Evolutionary conservation across 176 grass and related monocot genomes (phyloP), one percentile per base, ranked within the genome.

Genomic region (Urochloa ruziziensis): DNA sequence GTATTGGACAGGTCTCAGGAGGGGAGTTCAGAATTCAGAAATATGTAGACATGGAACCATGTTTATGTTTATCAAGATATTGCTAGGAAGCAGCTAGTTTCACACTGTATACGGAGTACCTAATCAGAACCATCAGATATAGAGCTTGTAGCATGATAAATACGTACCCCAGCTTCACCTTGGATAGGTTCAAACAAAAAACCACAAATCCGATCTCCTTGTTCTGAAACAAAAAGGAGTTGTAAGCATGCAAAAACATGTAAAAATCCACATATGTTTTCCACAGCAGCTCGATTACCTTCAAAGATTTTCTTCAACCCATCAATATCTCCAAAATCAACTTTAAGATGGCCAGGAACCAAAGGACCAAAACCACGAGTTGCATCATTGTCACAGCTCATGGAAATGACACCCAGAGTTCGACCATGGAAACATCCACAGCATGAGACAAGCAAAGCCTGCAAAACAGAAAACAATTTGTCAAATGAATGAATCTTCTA

Each of bases 161-260:
- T 59, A 80, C 85, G 24, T 95, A 98, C 96, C 85, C 96, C 96
- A 67, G 96, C 96, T 86, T 98, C 96, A 84, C 96, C 96, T 94
- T 98, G 96, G 77, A 98, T 95, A 58, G 96, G 96, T 91, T 98
- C 96, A 80, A 98, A 98, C 46, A 98, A 56, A 95, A 98, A 98
- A 24, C 91, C 87, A 5, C 96, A 98, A 70, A 98, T 92, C 57
- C 21, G 63, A 74, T 90, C 89, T 66, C 93, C 93, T 60, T 94
- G 91, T 64, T 90, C 96, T 98, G 93, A 78, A 82, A 17, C 21
- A 84, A 86, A 73, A 56, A 85, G 34, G n/a, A 19, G 67, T 73
- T 69, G 24, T 85, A 53, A 88, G 62, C 16, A 57, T 72, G 29
- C 47, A 85, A 76, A 25, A 33, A 47, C 56, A 54, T 6, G 54